A percentile compares a stretch with the other conserved stretches of the same genome.
Evolutionary conservation across 345 rosid species (phyloP).

Genomic region (Pugionium cornutum): DNA sequence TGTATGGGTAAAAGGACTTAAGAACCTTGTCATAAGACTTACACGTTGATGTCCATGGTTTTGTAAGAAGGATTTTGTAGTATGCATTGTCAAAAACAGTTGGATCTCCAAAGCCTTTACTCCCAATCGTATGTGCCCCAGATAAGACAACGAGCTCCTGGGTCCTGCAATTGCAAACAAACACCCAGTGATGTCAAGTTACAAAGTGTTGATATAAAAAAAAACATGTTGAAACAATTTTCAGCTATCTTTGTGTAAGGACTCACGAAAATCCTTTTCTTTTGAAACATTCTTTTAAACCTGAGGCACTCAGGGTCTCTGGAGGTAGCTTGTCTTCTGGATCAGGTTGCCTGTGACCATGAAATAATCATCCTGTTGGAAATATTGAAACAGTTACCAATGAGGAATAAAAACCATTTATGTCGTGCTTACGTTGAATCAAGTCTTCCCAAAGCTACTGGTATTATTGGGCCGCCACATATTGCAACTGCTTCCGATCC

Average conservation of each 20-base stretch:
- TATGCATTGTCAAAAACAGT: slow-evolving; percentile 72
- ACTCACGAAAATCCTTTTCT: slow-evolving; percentile 94
- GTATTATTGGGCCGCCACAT: slow-evolving; percentile 87
- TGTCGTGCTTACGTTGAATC: slow-evolving; percentile 62
- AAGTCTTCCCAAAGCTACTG: slow-evolving; percentile 68
- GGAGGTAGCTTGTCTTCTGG: slow-evolving; percentile 81
- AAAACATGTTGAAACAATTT: background rate
- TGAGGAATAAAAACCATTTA: background rate
- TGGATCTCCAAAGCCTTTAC: slow-evolving; percentile 89
- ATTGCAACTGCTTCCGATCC: slow-evolving; percentile 91
- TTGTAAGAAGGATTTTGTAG: slow-evolving; percentile 77
- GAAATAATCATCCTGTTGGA: slow-evolving; percentile 11
- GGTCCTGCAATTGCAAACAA: slow-evolving; percentile 46
- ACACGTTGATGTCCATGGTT: slow-evolving; percentile 86
- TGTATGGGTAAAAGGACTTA: background rate
- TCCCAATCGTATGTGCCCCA: slow-evolving; percentile 90
- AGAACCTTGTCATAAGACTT: slow-evolving; percentile 26
- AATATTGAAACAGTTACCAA: slow-evolving; percentile 23
- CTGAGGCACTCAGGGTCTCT: slow-evolving; percentile 68
- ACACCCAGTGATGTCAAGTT: slow-evolving; percentile 3
- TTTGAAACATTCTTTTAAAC: slow-evolving; percentile 71
- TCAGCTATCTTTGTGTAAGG: background rate
- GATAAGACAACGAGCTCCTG: slow-evolving; percentile 81
- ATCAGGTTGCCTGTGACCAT: slow-evolving; percentile 61
- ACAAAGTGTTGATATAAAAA: slow-evolving; percentile 7